Evolutionary conservation across 139 green algal species (phyloP).

Genomic region (Volvox africanus): DNA sequence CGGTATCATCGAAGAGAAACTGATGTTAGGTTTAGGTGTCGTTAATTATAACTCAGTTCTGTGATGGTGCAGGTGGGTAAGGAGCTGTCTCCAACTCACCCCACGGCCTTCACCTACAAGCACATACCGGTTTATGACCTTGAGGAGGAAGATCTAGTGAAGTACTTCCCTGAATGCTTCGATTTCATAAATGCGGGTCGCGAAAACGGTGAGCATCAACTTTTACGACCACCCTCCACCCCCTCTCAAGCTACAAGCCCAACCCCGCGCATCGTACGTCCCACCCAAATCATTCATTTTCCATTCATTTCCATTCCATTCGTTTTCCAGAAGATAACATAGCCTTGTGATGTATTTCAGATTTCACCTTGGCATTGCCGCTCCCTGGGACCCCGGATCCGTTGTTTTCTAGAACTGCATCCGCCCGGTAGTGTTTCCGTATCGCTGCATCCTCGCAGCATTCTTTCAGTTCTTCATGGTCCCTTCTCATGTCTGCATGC

Average conservation of each 20-base stretch:
- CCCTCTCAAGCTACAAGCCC: not conserved
- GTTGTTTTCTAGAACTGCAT: no score
- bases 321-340: no score
- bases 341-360: not conserved
- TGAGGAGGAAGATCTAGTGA: slow-evolving; percentile 57
- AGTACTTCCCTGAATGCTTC: slow-evolving; percentile 51
- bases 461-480: no score
- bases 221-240: not conserved
- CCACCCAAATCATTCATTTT: not conserved
- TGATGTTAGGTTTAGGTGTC: not conserved
- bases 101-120: slow-evolving; percentile 48
- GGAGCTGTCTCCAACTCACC: slow-evolving; percentile 50
- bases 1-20: not conserved
- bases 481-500: no score
- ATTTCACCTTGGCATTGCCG: not conserved
- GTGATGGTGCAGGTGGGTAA: slow-evolving; percentile 31
- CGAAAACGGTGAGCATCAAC: not conserved
- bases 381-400: not conserved
- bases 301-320: no score
- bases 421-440: no score
- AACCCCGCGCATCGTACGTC: not conserved
- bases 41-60: no score
- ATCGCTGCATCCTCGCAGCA: no score
- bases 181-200: slow-evolving; percentile 54
- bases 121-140: slow-evolving; percentile 43